Conservation (phyloP, 768 basidiomycete genomes). For the Macrolepiota fuliginosa region DNA sequence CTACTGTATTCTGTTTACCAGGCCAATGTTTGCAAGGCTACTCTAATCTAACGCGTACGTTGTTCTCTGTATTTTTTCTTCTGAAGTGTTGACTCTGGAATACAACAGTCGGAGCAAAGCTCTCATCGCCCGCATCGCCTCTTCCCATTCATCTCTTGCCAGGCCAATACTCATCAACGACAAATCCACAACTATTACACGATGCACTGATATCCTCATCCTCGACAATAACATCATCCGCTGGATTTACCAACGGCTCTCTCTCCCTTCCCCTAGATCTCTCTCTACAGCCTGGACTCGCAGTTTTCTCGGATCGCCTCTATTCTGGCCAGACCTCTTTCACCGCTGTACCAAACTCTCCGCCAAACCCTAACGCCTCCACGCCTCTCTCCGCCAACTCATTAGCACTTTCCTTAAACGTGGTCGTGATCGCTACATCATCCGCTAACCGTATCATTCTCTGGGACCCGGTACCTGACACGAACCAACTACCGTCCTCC, state of each 20-base stretch:
- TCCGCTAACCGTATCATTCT: constrained; percentile 65
- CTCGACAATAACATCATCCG: constrained; percentile 51
- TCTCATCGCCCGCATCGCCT: constrained; percentile 54
- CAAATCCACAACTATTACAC: constrained; percentile 72
- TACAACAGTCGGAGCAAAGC: constrained; percentile 60
- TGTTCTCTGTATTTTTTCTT: constrained; percentile 32
- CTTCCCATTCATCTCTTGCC: constrained; percentile 69
- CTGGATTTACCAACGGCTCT: constrained; percentile 62
- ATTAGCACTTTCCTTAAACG: constrained; percentile 59
- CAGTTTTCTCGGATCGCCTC: constrained; percentile 55
- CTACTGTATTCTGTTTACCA: constrained; percentile 73
- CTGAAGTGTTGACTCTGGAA: constrained; percentile 19
- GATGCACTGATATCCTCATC: constrained; percentile 63
- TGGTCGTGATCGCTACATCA: constrained; percentile 64
- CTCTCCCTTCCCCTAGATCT: constrained; percentile 64
- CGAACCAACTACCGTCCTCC: constrained; percentile 59
- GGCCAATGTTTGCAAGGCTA: constrained; percentile 84
- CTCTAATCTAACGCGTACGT: constrained; percentile 68
- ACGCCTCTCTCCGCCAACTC: constrained; percentile 56
- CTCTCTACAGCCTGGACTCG: constrained; percentile 64
- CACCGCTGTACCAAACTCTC: constrained; percentile 48
- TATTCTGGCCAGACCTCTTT: constrained; percentile 69
- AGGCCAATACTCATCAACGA: constrained; percentile 70
- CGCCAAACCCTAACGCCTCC: constrained; percentile 44
- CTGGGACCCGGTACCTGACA: constrained; percentile 79